These are phyloP conservation scores for Dipodascopsis uninucleata DNA, from an alignment of 805 yeast genomes.

Conservation along the genomic window DNA sequence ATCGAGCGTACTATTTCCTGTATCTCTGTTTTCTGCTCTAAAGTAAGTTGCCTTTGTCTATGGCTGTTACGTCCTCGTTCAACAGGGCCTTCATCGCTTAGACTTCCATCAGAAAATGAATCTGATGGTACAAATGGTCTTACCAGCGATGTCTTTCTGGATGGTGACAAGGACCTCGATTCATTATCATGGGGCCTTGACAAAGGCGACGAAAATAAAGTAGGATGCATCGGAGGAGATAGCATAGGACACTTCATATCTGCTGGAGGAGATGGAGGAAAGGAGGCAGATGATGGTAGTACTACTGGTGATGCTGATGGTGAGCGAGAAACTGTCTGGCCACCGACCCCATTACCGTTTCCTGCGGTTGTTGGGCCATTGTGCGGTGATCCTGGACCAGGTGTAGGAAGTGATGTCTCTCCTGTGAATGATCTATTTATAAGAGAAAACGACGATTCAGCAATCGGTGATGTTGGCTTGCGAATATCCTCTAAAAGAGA, in stretches of 20 bases:
- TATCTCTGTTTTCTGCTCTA: constrained; percentile 49
- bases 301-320: constrained; percentile 22
- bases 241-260: constrained; percentile 14
- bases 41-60: constrained; percentile 6
- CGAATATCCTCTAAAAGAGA: constrained; percentile 21
- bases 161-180: background rate
- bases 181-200: background rate
- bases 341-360: constrained; percentile 6
- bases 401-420: constrained; percentile 15
- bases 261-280: constrained; percentile 17
- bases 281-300: constrained; percentile 7
- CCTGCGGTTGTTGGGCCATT: constrained; percentile 2
- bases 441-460: constrained; percentile 1
- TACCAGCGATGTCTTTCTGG: constrained; percentile 2
- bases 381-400: constrained; percentile 19
- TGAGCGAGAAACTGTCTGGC: constrained; percentile 8
- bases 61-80: background rate
- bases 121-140: background rate
- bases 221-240: constrained; percentile 2
- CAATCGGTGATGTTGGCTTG: constrained; percentile 21
- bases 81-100: too few relatives aligned
- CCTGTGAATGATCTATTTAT: background rate
- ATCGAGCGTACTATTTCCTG: constrained; percentile 56
- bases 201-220: background rate
- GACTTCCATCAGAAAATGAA: background rate